Conservation (phyloP, 805 yeast genomes). For the Schwanniomyces yamadae region DNA sequence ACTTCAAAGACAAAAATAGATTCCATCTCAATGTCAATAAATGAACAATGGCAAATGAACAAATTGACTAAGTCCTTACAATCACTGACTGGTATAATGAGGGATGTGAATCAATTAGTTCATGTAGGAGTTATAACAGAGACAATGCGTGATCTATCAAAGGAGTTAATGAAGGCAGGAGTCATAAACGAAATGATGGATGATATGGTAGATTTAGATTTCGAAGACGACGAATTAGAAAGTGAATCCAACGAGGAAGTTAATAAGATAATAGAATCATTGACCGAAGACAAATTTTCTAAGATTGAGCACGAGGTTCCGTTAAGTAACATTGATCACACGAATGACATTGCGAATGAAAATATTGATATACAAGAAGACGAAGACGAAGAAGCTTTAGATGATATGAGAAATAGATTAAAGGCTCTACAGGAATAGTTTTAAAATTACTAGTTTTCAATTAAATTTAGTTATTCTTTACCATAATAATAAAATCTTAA, state of each 20-base stretch:
- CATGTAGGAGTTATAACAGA: constrained; percentile 74
- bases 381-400: constrained; percentile 72
- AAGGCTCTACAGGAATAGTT: constrained; percentile 64
- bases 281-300: constrained; percentile 40
- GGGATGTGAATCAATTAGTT: constrained; percentile 78
- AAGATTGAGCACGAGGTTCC: constrained; percentile 37
- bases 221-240: constrained; percentile 63
- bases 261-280: constrained; percentile 51
- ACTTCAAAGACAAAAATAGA: constrained; percentile 83
- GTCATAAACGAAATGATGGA: constrained; percentile 94
- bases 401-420: constrained; percentile 86
- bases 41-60: constrained; percentile 85
- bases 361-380: constrained; percentile 36
- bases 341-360: constrained; percentile 19
- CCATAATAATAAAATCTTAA: too few species aligned
- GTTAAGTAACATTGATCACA: constrained; percentile 19
- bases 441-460: neutral
- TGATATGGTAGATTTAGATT: constrained; percentile 74
- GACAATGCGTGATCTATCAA: constrained; percentile 82
- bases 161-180: constrained; percentile 82
- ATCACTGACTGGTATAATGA: constrained; percentile 77
- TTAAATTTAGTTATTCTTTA: too few species aligned
- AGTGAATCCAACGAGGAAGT: constrained; percentile 67
- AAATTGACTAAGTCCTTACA: constrained; percentile 81
- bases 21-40: constrained; percentile 82